Evolutionary conservation across 1,139 yeast genomes (phyloP).

Genomic region (Blastobotrys illinoisensis): DNA sequence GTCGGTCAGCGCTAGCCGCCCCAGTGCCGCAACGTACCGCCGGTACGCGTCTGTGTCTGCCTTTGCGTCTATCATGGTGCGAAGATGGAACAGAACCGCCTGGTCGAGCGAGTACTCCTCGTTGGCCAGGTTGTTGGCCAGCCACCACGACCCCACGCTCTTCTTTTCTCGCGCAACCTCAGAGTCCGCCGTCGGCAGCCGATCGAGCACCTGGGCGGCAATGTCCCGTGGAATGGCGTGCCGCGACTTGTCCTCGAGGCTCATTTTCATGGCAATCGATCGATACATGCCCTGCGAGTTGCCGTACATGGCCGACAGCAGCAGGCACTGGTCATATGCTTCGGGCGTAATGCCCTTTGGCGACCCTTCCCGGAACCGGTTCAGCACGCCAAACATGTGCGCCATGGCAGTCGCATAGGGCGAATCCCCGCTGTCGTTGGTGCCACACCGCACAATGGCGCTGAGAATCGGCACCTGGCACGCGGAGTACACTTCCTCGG

Average conservation of each 20-base stretch:
- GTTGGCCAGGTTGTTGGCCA: conserved; percentile 7
- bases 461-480: conserved; percentile 28
- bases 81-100: conserved; percentile 24
- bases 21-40: conserved; percentile 28
- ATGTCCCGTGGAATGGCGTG: conserved; percentile 13
- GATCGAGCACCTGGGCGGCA: conserved; percentile 23
- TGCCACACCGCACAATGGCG: conserved; percentile 21
- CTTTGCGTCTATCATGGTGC: conserved; percentile 19
- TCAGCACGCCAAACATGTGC: conserved; percentile 30
- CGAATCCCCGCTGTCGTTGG: conserved; percentile 6
- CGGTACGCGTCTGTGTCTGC: conserved; percentile 16
- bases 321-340: conserved; percentile 27
- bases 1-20: conserved; percentile 24
- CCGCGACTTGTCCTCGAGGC: conserved; percentile 12
- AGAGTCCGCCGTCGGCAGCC: conserved; percentile 23
- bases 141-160: conserved; percentile 11
- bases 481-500: conserved; percentile 20
- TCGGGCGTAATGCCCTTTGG: conserved; percentile 22
- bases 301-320: conserved; percentile 27
- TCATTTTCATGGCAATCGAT: conserved; percentile 25
- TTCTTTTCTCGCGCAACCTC: conserved; percentile 19
- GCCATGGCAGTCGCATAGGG: conserved; percentile 27
- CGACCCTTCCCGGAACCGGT: conserved; percentile 21
- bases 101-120: conserved; percentile 23
- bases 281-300: conserved; percentile 29